Evolutionary conservation across 2,329 filamentous ascomycete genomes (phyloP).

Genomic region (Fonsecaea pedrosoi): DNA sequence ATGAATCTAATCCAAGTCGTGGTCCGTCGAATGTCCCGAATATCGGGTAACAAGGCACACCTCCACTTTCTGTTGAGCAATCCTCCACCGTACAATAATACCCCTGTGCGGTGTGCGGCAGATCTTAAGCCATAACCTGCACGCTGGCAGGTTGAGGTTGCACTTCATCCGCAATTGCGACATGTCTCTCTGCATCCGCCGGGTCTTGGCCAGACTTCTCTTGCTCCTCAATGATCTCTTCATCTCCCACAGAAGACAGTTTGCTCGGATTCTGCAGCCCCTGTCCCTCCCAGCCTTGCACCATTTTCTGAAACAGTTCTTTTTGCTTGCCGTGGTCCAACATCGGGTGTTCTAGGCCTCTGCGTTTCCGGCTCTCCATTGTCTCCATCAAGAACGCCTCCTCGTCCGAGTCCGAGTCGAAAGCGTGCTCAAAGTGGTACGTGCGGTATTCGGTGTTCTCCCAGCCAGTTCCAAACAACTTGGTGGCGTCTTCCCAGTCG

Average conservation of each 20-base stretch:
- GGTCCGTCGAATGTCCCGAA: no score
- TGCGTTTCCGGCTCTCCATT: conserved; percentile 49
- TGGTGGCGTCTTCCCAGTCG: conserved; percentile 70
- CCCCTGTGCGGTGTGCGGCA: no score
- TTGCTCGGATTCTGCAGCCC: conserved; percentile 45
- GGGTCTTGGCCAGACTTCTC: conserved; percentile 1
- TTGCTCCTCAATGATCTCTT: conserved; percentile 1
- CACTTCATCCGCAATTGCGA: background rate
- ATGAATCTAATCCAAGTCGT: no score
- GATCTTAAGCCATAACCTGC: background rate
- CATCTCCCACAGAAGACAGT: background rate
- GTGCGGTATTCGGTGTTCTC: conserved; percentile 74
- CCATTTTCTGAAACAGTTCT: conserved; percentile 48
- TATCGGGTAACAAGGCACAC: no score
- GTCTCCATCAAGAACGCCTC: conserved; percentile 54
- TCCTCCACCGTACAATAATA: no score
- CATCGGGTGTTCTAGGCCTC: conserved; percentile 48
- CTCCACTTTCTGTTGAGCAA: no score
- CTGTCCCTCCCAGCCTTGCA: conserved; percentile 53
- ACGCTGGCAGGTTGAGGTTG: conserved; percentile 22
- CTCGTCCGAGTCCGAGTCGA: conserved; percentile 44
- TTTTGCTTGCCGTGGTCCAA: conserved; percentile 48
- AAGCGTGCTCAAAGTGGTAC: conserved; percentile 63
- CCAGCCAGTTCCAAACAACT: conserved; percentile 66
- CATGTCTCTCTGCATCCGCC: conserved; percentile 2